Evolutionary conservation across 2,329 filamentous ascomycete genomes (phyloP).

Genomic region (Ambrosiella beaveri): DNA sequence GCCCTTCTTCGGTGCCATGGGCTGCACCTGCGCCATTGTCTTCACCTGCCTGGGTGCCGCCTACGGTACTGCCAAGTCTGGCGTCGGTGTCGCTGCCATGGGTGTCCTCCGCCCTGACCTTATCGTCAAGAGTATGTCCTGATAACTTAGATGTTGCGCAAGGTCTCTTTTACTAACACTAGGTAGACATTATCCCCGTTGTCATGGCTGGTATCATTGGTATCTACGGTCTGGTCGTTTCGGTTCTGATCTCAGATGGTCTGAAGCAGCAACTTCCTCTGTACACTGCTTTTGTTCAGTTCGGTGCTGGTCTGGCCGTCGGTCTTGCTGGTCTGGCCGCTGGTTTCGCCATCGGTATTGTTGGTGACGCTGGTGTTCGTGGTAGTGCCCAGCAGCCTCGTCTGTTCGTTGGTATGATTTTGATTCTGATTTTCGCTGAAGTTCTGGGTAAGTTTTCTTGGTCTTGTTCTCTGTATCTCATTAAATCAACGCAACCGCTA

Average conservation of each 20-base stretch:
- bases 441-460: conserved; percentile 59
- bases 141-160: background rate
- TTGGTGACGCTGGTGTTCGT: conserved; percentile 75
- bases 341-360: conserved; percentile 74
- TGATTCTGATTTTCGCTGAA: conserved; percentile 99
- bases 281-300: conserved; percentile 72
- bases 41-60: conserved; percentile 94
- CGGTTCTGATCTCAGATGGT: conserved; percentile 69
- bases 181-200: conserved; percentile 87
- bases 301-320: conserved; percentile 67
- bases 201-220: conserved; percentile 99
- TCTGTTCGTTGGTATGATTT: conserved; percentile 92
- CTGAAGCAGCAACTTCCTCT: conserved; percentile 55
- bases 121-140: conserved; percentile 88
- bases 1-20: conserved; percentile 95
- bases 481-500: conserved; percentile 1
- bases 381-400: conserved; percentile 71
- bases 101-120: conserved; percentile 94
- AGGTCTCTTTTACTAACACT: background rate
- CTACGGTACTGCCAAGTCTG: conserved; percentile 97
- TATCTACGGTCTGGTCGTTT: conserved; percentile 89
- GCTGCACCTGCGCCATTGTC: conserved; percentile 90
- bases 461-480: background rate
- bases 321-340: conserved; percentile 70
- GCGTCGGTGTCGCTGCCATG: conserved; percentile 96